phyloP scores from a whole-genome alignment of 2,329 filamentous ascomycete genomes.

The Aspergillus melleus region DNA sequence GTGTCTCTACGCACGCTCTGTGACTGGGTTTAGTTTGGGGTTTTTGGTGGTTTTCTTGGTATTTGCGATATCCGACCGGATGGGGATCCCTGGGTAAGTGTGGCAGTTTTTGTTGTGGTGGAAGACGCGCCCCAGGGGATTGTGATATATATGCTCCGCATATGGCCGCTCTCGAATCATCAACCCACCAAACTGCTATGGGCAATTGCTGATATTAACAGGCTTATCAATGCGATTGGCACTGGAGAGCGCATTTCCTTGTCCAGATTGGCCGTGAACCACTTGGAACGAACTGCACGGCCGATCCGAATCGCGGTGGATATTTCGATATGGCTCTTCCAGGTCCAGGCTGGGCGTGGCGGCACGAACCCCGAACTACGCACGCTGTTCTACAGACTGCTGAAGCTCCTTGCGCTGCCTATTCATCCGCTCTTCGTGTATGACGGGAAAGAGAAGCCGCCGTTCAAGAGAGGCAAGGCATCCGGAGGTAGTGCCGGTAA shows the following conservation, averaged over 20 bases:
- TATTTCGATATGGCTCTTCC: conserved; percentile 96
- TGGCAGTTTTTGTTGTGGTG: neutral
- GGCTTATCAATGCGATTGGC: conserved; percentile 89
- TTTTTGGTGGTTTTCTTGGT: conserved; percentile 8
- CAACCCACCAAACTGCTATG: neutral
- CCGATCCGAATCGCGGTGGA: conserved; percentile 89
- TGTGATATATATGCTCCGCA: conserved; percentile 6
- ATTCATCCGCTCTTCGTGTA: conserved; percentile 89
- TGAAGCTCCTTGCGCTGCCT: conserved; percentile 72
- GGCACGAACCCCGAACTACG: conserved; percentile 87
- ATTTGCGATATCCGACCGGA: conserved; percentile 19
- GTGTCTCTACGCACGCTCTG: neutral
- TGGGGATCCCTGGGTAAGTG: conserved; percentile 49
- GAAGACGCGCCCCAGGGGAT: neutral
- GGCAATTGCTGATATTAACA: neutral
- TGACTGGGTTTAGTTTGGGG: neutral
- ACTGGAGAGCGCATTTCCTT: conserved; percentile 76
- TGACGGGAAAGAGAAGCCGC: conserved; percentile 80
- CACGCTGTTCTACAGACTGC: conserved; percentile 87
- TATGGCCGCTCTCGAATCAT: neutral
- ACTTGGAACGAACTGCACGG: conserved; percentile 67
- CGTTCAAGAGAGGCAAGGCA: conserved; percentile 83
- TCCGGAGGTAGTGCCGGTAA: conserved; percentile 54
- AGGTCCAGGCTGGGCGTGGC: conserved; percentile 80
- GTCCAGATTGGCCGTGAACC: conserved; percentile 76